A percentile compares a stretch with the other conserved stretches of the same genome.
Evolutionary conservation across 2,329 filamentous ascomycete species (phyloP).

Genomic region (Parastagonospora avenae): DNA sequence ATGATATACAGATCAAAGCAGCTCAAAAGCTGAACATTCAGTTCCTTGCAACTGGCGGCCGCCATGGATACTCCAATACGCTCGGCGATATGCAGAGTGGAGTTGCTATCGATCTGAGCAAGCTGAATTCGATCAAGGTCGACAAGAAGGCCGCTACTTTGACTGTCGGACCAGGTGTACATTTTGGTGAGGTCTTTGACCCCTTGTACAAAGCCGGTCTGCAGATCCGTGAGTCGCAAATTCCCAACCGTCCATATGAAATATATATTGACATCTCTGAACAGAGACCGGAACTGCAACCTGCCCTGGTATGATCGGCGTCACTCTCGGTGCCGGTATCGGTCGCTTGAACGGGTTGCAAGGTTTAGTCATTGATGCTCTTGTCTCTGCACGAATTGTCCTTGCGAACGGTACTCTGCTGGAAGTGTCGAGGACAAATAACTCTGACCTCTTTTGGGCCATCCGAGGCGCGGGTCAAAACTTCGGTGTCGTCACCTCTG

Average conservation of each 20-base stretch:
- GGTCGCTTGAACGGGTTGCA: constrained; percentile 58
- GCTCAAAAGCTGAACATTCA: too few species aligned
- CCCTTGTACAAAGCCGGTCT: not conserved
- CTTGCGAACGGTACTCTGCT: constrained; percentile 36
- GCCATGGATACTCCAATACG: too few species aligned
- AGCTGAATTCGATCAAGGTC: too few species aligned
- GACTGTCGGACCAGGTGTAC: not conserved
- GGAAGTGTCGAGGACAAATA: constrained; percentile 27
- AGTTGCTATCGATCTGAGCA: too few species aligned
- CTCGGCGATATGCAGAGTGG: too few species aligned
- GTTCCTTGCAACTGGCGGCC: too few species aligned
- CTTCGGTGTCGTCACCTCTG: constrained; percentile 37
- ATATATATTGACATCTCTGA: not conserved
- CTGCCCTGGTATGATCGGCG: constrained; percentile 57
- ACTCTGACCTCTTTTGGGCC: constrained; percentile 47
- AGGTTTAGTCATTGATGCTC: constrained; percentile 16
- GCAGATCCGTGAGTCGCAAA: not conserved
- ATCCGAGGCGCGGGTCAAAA: constrained; percentile 43
- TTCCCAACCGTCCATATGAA: not conserved
- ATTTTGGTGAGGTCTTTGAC: not conserved
- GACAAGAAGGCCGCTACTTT: too few species aligned
- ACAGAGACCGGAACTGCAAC: not conserved
- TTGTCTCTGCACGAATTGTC: constrained; percentile 23
- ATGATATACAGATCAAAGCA: too few species aligned
- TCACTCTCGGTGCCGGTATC: constrained; percentile 62